Conservation (phyloP, 73 alveolate genomes). For the Paramecium bursaria region DNA sequence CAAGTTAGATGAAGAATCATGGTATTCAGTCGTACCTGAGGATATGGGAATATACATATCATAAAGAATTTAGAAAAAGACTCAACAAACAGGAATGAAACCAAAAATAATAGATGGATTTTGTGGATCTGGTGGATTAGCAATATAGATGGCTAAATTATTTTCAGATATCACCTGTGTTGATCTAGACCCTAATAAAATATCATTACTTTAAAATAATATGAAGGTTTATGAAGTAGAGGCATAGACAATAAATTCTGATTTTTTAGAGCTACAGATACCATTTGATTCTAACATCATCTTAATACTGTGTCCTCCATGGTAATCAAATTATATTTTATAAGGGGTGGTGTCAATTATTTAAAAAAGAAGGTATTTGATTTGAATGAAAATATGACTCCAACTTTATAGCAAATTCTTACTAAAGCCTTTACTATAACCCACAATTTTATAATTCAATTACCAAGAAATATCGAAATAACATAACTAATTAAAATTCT, state of each 20-base stretch:
- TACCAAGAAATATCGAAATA: constrained; percentile 12
- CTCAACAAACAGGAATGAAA: not conserved
- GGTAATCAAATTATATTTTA: constrained; percentile 35
- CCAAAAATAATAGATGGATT: constrained; percentile 70
- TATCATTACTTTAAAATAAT: constrained; percentile 69
- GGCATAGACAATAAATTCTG: constrained; percentile 61
- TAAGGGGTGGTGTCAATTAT: constrained; percentile 76
- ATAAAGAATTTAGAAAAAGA: constrained; percentile 38
- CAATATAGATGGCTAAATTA: constrained; percentile 70
- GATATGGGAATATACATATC: constrained; percentile 74
- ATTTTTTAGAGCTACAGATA: constrained; percentile 57
- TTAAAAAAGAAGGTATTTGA: constrained; percentile 18
- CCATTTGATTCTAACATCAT: constrained; percentile 61
- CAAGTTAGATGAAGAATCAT: constrained; percentile 79
- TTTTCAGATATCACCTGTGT: constrained; percentile 70
- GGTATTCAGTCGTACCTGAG: constrained; percentile 83
- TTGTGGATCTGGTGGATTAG: constrained; percentile 80
- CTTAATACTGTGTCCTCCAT: constrained; percentile 78
- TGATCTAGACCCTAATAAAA: constrained; percentile 75
- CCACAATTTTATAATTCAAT: not conserved
- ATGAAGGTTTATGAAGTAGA: constrained; percentile 65
- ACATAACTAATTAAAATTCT: not conserved
- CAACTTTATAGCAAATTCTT: not conserved
- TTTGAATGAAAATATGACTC: not conserved
- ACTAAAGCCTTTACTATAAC: constrained; percentile 28